Conservation (phyloP, 139 green algal genomes). For the Chlorella sp. region DNA sequence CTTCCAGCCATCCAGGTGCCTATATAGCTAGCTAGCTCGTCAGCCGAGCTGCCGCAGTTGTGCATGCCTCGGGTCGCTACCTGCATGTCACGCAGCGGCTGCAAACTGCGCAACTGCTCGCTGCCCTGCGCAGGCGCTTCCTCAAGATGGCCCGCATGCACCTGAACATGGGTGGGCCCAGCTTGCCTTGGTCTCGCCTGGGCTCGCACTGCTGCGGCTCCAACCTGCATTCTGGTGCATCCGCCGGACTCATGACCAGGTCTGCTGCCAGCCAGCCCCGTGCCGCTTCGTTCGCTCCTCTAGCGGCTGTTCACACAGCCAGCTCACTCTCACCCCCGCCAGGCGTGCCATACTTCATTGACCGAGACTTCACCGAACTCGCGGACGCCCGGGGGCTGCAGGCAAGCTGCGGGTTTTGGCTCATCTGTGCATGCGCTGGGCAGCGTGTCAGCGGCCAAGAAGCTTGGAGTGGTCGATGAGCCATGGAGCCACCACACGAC, state of each 20-base stretch:
- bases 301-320: too few species aligned
- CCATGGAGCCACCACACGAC: too few species aligned
- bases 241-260: too few species aligned
- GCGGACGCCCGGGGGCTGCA: conserved; percentile 52
- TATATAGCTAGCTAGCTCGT: not conserved
- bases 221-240: too few species aligned
- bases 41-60: not conserved
- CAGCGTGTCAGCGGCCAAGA: too few species aligned
- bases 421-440: not conserved
- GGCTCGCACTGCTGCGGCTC: too few species aligned
- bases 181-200: too few species aligned
- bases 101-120: too few species aligned
- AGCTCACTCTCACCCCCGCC: too few species aligned
- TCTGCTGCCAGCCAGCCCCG: too few species aligned
- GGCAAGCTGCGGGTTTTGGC: not conserved
- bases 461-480: too few species aligned
- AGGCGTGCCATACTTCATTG: conserved; percentile 82
- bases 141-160: conserved; percentile 48
- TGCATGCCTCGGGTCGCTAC: not conserved
- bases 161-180: conserved; percentile 67
- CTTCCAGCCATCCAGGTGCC: not conserved
- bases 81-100: not conserved
- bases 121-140: conserved; percentile 62
- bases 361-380: conserved; percentile 63
- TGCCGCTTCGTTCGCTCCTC: too few species aligned